phyloP scores from a whole-genome alignment of 2,329 filamentous ascomycete genomes.

The Chaetomium sp. region DNA sequence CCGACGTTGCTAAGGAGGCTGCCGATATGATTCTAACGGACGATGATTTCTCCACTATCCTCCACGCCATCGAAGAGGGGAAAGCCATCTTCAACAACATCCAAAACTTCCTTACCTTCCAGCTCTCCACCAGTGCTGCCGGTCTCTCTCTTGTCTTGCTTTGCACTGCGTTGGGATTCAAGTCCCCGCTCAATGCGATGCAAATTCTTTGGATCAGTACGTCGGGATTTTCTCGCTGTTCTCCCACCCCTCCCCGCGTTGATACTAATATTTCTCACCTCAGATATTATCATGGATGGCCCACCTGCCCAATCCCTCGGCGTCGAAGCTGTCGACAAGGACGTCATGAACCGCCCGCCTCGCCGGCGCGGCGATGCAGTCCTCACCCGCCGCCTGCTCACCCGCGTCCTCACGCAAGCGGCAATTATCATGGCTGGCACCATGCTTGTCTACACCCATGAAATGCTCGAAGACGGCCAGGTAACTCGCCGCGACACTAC shows the following conservation, averaged over 20 bases:
- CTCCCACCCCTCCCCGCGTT: neutral
- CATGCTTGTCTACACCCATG: slow-evolving; percentile 80
- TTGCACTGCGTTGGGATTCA: slow-evolving; percentile 87
- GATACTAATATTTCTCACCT: neutral
- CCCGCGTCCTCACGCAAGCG: slow-evolving; percentile 80
- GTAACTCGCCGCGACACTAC: slow-evolving; percentile 93
- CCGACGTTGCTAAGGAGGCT: slow-evolving; percentile 93
- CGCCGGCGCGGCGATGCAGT: slow-evolving; percentile 82
- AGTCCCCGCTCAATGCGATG: slow-evolving; percentile 96
- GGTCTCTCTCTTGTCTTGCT: slow-evolving; percentile 85
- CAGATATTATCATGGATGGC: slow-evolving; percentile 99
- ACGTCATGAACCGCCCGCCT: slow-evolving; percentile 88
- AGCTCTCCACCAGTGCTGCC: slow-evolving; percentile 93
- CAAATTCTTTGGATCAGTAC: slow-evolving; percentile 99
- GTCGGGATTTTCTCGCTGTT: slow-evolving; percentile 31
- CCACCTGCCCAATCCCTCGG: slow-evolving; percentile 95
- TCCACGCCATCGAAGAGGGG: slow-evolving; percentile 94
- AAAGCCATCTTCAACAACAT: slow-evolving; percentile 99
- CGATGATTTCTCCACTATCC: slow-evolving; percentile 84
- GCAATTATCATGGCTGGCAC: slow-evolving; percentile 89
- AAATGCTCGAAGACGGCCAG: slow-evolving; percentile 77
- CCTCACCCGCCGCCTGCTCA: slow-evolving; percentile 75
- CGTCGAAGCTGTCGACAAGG: slow-evolving; percentile 88
- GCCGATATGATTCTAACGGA: slow-evolving; percentile 91
- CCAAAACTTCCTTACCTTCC: slow-evolving; percentile 98